Conservation (phyloP, 2,329 filamentous ascomycete species). For the Phoma sp. region DNA sequence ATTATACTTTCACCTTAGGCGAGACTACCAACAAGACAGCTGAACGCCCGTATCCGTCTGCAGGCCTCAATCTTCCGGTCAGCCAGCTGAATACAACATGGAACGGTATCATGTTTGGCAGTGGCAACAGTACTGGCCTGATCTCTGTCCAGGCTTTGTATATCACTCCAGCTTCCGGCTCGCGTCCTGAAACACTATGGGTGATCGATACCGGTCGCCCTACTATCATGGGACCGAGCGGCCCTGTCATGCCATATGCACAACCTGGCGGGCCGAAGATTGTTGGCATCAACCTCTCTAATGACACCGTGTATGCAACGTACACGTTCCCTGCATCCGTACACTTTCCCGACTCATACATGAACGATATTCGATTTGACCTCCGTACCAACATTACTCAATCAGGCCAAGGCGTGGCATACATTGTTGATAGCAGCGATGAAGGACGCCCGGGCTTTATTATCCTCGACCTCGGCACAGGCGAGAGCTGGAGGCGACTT, state of each 20-base stretch:
- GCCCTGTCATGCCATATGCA: conserved; percentile 43
- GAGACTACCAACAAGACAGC: conserved; percentile 56
- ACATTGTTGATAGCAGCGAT: conserved; percentile 58
- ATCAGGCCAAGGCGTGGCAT: conserved; percentile 55
- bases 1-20: conserved; percentile 55
- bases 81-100: conserved; percentile 51
- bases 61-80: conserved; percentile 52
- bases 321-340: conserved; percentile 56
- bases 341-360: conserved; percentile 55
- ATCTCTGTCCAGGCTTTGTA: conserved; percentile 60
- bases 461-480: conserved; percentile 56
- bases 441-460: conserved; percentile 57
- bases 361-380: conserved; percentile 61
- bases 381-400: conserved; percentile 48
- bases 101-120: conserved; percentile 55
- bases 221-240: conserved; percentile 41
- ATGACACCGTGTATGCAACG: conserved; percentile 55
- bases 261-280: conserved; percentile 56
- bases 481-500: conserved; percentile 57
- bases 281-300: conserved; percentile 55
- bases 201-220: conserved; percentile 58
- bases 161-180: conserved; percentile 51
- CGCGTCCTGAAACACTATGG: conserved; percentile 48
- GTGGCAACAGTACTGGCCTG: conserved; percentile 51
- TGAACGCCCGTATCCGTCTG: conserved; percentile 54